phyloP scores from a whole-genome alignment of 495 filamentous ascomycete genomes.

The Durotheca rogersii region DNA sequence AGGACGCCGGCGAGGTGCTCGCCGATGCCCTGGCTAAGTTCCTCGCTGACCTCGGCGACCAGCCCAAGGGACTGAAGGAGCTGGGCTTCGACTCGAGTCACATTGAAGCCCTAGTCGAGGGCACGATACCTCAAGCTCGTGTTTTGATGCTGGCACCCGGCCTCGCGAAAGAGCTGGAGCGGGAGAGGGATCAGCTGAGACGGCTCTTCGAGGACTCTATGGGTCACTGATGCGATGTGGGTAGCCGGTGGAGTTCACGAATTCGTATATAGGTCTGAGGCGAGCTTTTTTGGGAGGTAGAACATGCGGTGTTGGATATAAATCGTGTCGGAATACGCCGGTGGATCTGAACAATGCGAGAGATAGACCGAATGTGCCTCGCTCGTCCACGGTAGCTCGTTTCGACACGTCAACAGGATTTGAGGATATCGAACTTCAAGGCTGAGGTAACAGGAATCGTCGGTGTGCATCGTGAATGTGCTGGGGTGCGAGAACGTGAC shows the following conservation, averaged over 20 bases:
- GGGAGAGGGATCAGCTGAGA: slow-evolving; percentile 54
- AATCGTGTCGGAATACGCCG: too few species aligned
- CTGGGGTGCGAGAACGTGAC: too few species aligned
- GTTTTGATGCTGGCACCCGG: slow-evolving; percentile 91
- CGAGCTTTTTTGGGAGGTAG: too few species aligned
- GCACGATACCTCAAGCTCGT: slow-evolving; percentile 85
- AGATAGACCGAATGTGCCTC: too few species aligned
- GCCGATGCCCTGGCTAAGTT: slow-evolving; percentile 79
- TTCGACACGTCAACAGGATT: too few species aligned
- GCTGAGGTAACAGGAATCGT: too few species aligned
- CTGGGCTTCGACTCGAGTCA: slow-evolving; percentile 75
- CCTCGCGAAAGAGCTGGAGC: slow-evolving; percentile 68
- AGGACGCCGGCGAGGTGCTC: slow-evolving; percentile 84
- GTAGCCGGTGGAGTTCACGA: not conserved
- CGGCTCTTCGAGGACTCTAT: slow-evolving; percentile 52
- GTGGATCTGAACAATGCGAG: too few species aligned
- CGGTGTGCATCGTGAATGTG: too few species aligned
- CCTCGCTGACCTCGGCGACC: slow-evolving; percentile 78
- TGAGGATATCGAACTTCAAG: too few species aligned
- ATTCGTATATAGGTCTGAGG: not conserved
- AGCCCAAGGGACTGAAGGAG: slow-evolving; percentile 81
- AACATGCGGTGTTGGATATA: too few species aligned
- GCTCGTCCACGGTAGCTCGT: too few species aligned
- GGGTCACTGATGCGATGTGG: slow-evolving; percentile 39
- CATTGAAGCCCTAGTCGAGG: slow-evolving; percentile 82